Conservation (phyloP, 2,329 filamentous ascomycete genomes). For the Tricladium varicosporioides region DNA sequence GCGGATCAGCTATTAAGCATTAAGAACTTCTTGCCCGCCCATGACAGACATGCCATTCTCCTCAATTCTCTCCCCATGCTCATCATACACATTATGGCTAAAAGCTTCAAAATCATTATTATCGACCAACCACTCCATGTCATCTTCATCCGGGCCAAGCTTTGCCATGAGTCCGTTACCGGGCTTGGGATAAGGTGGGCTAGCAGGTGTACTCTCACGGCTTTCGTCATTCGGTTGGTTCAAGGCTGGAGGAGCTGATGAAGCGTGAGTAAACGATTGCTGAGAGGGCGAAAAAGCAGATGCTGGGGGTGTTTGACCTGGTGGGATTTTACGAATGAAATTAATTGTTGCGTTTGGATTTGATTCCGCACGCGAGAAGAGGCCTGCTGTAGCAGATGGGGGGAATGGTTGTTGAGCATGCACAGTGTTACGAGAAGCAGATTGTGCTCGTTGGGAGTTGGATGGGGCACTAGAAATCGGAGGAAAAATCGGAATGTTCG, state of each 20-base stretch:
- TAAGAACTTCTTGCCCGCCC: constrained; percentile 1
- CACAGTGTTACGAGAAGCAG: constrained; percentile 23
- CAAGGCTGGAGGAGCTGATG: constrained; percentile 25
- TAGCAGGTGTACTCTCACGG: constrained; percentile 50
- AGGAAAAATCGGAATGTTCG: constrained; percentile 65
- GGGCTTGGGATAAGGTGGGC: constrained; percentile 60
- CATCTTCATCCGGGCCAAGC: constrained; percentile 54
- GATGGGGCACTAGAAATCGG: constrained; percentile 13
- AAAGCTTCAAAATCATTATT: constrained; percentile 40
- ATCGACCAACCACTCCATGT: constrained; percentile 61
- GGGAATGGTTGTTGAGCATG: constrained; percentile 31
- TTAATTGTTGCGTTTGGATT: constrained; percentile 38
- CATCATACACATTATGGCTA: constrained; percentile 33
- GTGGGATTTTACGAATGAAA: constrained; percentile 39
- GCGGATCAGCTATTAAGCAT: neutral
- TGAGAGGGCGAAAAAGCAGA: constrained; percentile 45
- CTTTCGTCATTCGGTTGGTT: constrained; percentile 36
- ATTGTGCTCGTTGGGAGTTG: constrained; percentile 14
- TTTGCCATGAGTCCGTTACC: constrained; percentile 56
- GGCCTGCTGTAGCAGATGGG: constrained; percentile 33
- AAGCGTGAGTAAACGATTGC: constrained; percentile 18
- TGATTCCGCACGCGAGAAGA: constrained; percentile 37
- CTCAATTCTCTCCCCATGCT: constrained; percentile 25
- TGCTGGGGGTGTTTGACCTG: constrained; percentile 47
- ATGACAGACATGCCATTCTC: constrained; percentile 24